Evolutionary conservation across 164 flowering plant genomes (phyloP).

Genomic region (Macadamia tetraphylla): DNA sequence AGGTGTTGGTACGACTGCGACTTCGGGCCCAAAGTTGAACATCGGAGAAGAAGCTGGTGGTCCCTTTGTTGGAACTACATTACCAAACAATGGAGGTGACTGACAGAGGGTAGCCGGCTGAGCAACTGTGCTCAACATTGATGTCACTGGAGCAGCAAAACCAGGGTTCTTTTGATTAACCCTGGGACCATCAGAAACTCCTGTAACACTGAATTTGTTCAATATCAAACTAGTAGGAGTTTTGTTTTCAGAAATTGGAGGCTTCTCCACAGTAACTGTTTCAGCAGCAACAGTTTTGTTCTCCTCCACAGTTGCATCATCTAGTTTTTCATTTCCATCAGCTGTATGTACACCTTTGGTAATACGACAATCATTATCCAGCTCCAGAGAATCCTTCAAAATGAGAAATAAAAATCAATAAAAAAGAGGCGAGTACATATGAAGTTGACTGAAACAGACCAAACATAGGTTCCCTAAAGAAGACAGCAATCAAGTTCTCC

Average conservation of each 20-base stretch:
- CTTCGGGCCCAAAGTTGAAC: constrained; percentile 26
- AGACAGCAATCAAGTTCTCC: neutral
- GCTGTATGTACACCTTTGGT: constrained; percentile 21
- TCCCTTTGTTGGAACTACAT: constrained; percentile 22
- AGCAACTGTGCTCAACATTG: constrained; percentile 15
- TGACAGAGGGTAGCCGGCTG: constrained; percentile 14
- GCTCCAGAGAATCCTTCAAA: constrained; percentile 55
- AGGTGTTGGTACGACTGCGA: constrained; percentile 14
- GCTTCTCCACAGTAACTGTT: constrained; percentile 19
- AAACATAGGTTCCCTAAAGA: neutral
- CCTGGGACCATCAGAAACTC: constrained; percentile 18
- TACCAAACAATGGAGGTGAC: constrained; percentile 15
- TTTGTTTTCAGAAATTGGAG: constrained; percentile 21
- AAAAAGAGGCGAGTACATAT: neutral
- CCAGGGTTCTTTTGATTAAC: constrained; percentile 20
- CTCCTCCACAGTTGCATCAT: constrained; percentile 12
- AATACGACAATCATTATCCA: constrained; percentile 47
- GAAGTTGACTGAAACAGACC: neutral
- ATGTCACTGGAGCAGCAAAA: constrained; percentile 18
- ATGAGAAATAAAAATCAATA: constrained; percentile 1
- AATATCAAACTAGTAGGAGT: constrained; percentile 11
- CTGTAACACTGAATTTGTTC: constrained; percentile 15
- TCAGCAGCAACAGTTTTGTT: constrained; percentile 17
- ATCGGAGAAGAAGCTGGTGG: constrained; percentile 17
- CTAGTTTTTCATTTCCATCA: constrained; percentile 22